Conservation (phyloP, 2,329 filamentous ascomycete genomes). For the Curvularia spicifera region DNA sequence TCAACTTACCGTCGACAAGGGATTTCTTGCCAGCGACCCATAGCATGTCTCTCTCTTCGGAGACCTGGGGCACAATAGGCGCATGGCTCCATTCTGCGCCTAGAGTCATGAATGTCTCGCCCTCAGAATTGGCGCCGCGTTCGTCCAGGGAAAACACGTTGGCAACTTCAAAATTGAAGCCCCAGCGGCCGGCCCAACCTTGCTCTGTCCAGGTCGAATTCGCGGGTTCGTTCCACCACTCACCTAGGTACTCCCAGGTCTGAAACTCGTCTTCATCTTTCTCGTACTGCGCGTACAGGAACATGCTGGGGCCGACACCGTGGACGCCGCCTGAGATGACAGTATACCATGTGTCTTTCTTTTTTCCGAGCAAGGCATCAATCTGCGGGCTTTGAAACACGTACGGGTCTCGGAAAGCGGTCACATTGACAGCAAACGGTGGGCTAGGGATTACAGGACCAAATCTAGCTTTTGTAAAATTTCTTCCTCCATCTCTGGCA, state of each 20-base stretch:
- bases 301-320: constrained; percentile 48
- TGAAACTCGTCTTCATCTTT: constrained; percentile 43
- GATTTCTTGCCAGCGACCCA: constrained; percentile 51
- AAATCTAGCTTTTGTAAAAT: constrained; percentile 50
- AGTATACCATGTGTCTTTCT: constrained; percentile 49
- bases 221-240: constrained; percentile 52
- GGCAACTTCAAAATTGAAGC: constrained; percentile 56
- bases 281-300: constrained; percentile 50
- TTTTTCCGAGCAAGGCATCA: constrained; percentile 45
- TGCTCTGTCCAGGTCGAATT: constrained; percentile 32
- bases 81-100: constrained; percentile 55
- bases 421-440: constrained; percentile 52
- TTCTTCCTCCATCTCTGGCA: constrained; percentile 49
- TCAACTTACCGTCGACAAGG: constrained; percentile 31
- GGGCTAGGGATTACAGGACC: constrained; percentile 50
- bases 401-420: constrained; percentile 54
- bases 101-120: constrained; percentile 51
- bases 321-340: constrained; percentile 53
- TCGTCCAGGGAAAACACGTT: constrained; percentile 53
- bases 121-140: constrained; percentile 50
- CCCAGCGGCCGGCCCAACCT: constrained; percentile 34
- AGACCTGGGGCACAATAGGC: constrained; percentile 51
- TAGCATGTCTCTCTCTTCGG: constrained; percentile 52
- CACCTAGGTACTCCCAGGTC: constrained; percentile 48
- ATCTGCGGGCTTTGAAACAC: constrained; percentile 51